phyloP scores from a whole-genome alignment of 345 rosid species.

The Eucalyptus decipiens region DNA sequence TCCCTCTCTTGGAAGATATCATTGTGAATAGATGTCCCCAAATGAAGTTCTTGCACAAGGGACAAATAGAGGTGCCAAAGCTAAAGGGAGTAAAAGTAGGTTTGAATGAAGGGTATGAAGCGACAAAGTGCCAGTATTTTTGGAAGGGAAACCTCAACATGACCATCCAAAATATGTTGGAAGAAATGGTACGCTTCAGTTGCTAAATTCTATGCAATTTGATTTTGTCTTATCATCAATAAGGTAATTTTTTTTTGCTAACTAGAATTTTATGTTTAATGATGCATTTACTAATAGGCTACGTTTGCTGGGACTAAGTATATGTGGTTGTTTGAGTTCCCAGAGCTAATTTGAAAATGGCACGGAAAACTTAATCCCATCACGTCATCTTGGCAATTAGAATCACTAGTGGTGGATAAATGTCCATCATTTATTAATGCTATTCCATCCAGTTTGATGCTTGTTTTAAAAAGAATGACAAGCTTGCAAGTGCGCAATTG shows the following conservation, averaged over 20 bases:
- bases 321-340: background rate
- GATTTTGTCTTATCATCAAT: too few species aligned
- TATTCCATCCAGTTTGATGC: background rate
- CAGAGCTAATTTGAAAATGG: background rate
- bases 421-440: background rate
- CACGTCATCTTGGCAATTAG: background rate
- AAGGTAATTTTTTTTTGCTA: background rate
- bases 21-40: too few species aligned
- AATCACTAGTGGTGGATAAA: background rate
- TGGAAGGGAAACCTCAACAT: background rate
- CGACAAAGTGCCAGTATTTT: too few species aligned
- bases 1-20: too few species aligned
- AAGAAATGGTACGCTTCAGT: background rate
- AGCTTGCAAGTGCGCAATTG: background rate
- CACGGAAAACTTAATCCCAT: background rate
- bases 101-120: too few species aligned
- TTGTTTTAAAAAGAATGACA: background rate
- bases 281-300: background rate
- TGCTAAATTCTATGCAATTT: background rate
- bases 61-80: too few species aligned
- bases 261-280: too few species aligned
- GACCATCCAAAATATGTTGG: background rate
- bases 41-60: accelerated
- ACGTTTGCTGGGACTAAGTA: background rate
- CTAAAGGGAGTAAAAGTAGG: too few species aligned